Percentiles rank a stretch among this genome's conserved stretches.
phyloP scores from a whole-genome alignment of 1,139 yeast genomes.

The Taphrina confusa region DNA sequence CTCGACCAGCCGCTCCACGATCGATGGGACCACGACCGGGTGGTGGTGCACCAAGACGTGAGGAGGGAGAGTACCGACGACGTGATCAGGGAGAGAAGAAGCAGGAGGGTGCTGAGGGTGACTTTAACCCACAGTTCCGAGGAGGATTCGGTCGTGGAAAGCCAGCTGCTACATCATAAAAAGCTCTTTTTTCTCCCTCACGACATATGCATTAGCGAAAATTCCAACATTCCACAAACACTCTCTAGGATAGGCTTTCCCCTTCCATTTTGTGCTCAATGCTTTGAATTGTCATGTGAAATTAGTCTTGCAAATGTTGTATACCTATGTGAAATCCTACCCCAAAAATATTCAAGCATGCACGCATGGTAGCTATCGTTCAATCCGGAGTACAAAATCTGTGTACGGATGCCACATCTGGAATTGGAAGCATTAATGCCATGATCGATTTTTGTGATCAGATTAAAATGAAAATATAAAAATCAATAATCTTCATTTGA shows the following conservation, averaged over 20 bases:
- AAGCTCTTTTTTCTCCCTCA: not conserved
- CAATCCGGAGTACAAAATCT: too few relatives aligned
- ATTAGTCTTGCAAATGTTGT: too few relatives aligned
- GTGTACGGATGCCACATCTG: too few relatives aligned
- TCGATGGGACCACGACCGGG: conserved; percentile 33
- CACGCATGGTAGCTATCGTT: too few relatives aligned
- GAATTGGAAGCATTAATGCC: too few relatives aligned
- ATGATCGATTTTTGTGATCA: too few relatives aligned
- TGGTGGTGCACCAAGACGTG: conserved; percentile 33
- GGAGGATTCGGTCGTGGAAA: conserved; percentile 38
- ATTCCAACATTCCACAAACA: conserved; percentile 26
- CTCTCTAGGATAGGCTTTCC: conserved; percentile 33
- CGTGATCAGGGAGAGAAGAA: conserved; percentile 37
- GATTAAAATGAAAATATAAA: too few relatives aligned
- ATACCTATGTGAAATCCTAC: too few relatives aligned
- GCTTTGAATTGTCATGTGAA: too few relatives aligned
- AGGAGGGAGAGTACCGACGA: conserved; percentile 37
- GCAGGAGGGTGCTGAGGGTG: conserved; percentile 38
- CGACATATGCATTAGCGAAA: conserved; percentile 8
- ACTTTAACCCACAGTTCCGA: conserved; percentile 38
- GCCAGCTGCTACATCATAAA: conserved; percentile 18
- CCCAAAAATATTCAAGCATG: too few relatives aligned
- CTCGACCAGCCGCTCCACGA: conserved; percentile 45
- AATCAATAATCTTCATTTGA: too few relatives aligned
- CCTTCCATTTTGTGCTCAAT: not conserved